These are phyloP conservation scores for Phanerochaete sordida DNA, from an alignment of 768 basidiomycete genomes.

Conservation along the genomic window DNA sequence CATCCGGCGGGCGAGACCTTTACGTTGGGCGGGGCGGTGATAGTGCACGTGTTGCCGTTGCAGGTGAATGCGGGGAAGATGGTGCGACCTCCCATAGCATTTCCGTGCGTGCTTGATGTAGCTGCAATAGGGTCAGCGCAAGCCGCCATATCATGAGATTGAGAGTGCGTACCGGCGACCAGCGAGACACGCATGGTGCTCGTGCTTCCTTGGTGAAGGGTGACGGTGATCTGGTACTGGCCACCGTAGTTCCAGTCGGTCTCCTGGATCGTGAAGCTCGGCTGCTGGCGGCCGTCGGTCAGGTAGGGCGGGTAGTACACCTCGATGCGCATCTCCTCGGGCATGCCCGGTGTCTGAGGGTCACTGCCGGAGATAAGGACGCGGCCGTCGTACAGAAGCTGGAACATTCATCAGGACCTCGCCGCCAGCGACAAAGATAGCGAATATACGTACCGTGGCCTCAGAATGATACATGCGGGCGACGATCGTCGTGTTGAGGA, in stretches of 20 bases:
- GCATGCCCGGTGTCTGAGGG: slow-evolving; percentile 51
- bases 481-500: slow-evolving; percentile 65
- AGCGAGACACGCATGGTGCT: slow-evolving; percentile 58
- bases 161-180: slow-evolving; percentile 59
- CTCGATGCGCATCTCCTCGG: slow-evolving; percentile 76
- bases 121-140: slow-evolving; percentile 36
- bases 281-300: slow-evolving; percentile 57
- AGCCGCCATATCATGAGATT: not conserved
- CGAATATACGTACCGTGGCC: slow-evolving; percentile 41
- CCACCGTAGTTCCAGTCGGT: slow-evolving; percentile 64
- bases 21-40: slow-evolving; percentile 73
- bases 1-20: slow-evolving; percentile 71
- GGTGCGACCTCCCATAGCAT: slow-evolving; percentile 68
- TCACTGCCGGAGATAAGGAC: slow-evolving; percentile 77
- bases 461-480: slow-evolving; percentile 79
- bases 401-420: not conserved
- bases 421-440: not conserved
- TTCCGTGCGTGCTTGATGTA: slow-evolving; percentile 74
- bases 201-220: slow-evolving; percentile 36
- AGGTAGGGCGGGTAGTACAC: slow-evolving; percentile 90
- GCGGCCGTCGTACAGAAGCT: slow-evolving; percentile 69
- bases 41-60: slow-evolving; percentile 67
- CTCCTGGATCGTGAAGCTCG: slow-evolving; percentile 51
- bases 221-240: slow-evolving; percentile 49
- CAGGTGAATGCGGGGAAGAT: slow-evolving; percentile 74